phyloP scores from a whole-genome alignment of 1,284 basidiomycete genomes.

The Ceratobasidium papillatum region DNA sequence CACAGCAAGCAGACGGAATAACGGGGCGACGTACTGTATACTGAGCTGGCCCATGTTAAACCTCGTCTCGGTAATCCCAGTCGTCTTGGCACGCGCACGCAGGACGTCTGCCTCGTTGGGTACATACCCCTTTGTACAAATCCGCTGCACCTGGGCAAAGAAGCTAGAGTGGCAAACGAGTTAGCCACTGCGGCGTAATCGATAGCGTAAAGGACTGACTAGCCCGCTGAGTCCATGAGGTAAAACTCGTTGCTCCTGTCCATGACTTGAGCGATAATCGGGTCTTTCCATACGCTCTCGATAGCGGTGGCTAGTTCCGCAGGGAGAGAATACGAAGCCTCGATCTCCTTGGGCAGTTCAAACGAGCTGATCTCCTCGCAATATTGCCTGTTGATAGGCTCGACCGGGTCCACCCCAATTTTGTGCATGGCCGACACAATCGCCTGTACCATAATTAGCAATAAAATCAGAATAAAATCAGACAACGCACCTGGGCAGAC shows the following conservation, averaged over 20 bases:
- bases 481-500: slow-evolving; percentile 61
- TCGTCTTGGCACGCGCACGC: slow-evolving; percentile 88
- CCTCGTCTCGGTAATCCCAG: slow-evolving; percentile 92
- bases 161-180: slow-evolving; percentile 64
- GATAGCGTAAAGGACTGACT: slow-evolving; percentile 64
- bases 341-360: slow-evolving; percentile 25
- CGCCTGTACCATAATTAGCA: slow-evolving; percentile 60
- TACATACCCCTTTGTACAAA: slow-evolving; percentile 80
- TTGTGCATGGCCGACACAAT: slow-evolving; percentile 91
- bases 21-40: slow-evolving; percentile 44
- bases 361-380: slow-evolving; percentile 41
- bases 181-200: background rate
- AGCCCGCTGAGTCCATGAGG: slow-evolving; percentile 93
- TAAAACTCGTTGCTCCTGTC: slow-evolving; percentile 92
- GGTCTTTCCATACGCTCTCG: slow-evolving; percentile 88
- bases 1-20: background rate
- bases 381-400: slow-evolving; percentile 70
- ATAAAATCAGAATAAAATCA: background rate
- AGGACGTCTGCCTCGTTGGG: slow-evolving; percentile 92
- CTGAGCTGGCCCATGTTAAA: slow-evolving; percentile 47
- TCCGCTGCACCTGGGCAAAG: slow-evolving; percentile 84
- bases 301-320: slow-evolving; percentile 80
- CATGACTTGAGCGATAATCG: slow-evolving; percentile 86
- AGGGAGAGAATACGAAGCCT: slow-evolving; percentile 58
- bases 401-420: slow-evolving; percentile 83